Conservation (phyloP, 306 rosid species). For the Quercus ilex region DNA sequence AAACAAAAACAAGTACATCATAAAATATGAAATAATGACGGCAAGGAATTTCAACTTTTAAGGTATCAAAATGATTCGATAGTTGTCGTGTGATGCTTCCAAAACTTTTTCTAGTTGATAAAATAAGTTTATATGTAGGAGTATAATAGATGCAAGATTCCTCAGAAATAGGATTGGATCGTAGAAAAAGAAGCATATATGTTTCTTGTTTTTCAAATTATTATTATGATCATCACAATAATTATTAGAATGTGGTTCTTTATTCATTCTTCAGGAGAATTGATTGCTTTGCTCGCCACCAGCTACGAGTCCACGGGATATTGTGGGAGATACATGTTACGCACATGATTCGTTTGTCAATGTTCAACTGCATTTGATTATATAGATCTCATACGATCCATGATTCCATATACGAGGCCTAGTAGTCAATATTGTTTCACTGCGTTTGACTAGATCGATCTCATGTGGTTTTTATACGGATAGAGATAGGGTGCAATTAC, state of each 20-base stretch:
- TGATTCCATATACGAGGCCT: conserved; percentile 3
- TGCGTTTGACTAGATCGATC: conserved; percentile 6
- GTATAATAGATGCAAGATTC: neutral
- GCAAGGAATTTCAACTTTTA: neutral
- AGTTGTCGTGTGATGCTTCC: neutral
- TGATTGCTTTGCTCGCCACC: neutral
- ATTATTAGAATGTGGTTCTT: neutral
- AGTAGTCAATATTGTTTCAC: neutral
- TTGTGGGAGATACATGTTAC: conserved; percentile 16
- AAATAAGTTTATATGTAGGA: neutral
- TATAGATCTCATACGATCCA: conserved; percentile 31
- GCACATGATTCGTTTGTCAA: conserved; percentile 31
- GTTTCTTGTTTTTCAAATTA: neutral
- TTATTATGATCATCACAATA: neutral
- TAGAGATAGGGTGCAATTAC: no score
- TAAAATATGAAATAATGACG: neutral
- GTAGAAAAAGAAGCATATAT: neutral
- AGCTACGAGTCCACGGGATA: conserved; percentile 1
- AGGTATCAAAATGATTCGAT: neutral
- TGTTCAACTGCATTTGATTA: conserved; percentile 16
- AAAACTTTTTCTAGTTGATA: neutral
- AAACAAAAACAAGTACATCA: neutral
- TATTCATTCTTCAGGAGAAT: conserved; percentile 4
- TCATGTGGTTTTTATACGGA: conserved; percentile 17
- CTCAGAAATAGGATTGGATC: neutral